These are phyloP conservation scores for Sungouiella thailandica DNA, from an alignment of 805 yeast species.

Conservation along the genomic window DNA sequence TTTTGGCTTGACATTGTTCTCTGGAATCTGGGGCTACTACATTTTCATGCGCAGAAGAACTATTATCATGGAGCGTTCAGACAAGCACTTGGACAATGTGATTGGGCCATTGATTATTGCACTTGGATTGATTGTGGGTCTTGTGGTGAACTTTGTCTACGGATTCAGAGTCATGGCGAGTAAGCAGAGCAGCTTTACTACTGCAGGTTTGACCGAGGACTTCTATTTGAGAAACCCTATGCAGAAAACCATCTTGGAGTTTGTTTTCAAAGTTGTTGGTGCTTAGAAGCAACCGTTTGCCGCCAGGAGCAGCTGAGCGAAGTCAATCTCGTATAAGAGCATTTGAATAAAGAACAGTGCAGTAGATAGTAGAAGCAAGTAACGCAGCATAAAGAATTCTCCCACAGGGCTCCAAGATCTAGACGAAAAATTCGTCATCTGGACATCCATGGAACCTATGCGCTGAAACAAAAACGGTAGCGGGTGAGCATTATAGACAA, in stretches of 20 bases:
- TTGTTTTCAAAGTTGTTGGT: slow-evolving; percentile 25
- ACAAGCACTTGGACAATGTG: slow-evolving; percentile 83
- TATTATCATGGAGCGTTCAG: slow-evolving; percentile 75
- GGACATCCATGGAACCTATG: no score
- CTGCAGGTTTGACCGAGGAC: slow-evolving; percentile 21
- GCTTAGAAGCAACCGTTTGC: no score
- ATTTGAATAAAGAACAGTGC: no score
- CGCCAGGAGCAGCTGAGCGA: no score
- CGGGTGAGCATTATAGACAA: no score
- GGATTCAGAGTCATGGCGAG: slow-evolving; percentile 40
- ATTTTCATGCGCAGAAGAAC: slow-evolving; percentile 67
- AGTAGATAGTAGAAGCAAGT: no score
- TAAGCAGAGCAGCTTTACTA: slow-evolving; percentile 10
- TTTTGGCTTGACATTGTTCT: slow-evolving; percentile 75
- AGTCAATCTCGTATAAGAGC: no score
- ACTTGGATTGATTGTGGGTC: slow-evolving; percentile 57
- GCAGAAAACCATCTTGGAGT: slow-evolving; percentile 33
- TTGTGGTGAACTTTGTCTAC: slow-evolving; percentile 66
- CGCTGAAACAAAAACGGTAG: no score
- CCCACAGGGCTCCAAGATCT: no score
- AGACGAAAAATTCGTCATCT: no score
- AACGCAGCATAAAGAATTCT: no score
- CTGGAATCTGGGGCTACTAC: slow-evolving; percentile 86
- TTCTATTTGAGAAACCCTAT: slow-evolving; percentile 28
- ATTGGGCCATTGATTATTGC: slow-evolving; percentile 84